These are phyloP conservation scores for Fusarium decemcellulare DNA, from an alignment of 2,329 filamentous ascomycete species.

Conservation along the genomic window DNA sequence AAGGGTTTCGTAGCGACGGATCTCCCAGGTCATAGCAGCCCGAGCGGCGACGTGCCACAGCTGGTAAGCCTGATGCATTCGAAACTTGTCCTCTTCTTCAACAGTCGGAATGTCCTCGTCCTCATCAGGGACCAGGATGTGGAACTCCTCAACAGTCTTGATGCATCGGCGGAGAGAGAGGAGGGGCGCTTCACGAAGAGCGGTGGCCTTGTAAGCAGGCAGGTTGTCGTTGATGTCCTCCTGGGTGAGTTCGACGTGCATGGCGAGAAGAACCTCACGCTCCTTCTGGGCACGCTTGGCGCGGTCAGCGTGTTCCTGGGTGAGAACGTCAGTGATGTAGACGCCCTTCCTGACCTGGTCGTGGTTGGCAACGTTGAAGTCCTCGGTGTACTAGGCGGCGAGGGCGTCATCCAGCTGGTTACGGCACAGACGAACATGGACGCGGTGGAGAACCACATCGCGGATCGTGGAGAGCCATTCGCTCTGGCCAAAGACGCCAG, in stretches of 20 bases:
- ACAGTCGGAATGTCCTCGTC: constrained; percentile 12
- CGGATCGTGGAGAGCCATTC: constrained; percentile 26
- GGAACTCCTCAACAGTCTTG: constrained; percentile 25
- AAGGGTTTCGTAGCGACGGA: neutral
- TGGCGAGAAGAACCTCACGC: constrained; percentile 16
- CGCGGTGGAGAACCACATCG: constrained; percentile 20
- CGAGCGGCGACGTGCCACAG: constrained; percentile 36
- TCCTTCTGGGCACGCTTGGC: constrained; percentile 26
- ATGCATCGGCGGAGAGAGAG: constrained; percentile 25
- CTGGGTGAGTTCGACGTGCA: constrained; percentile 27
- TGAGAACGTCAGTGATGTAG: constrained; percentile 31
- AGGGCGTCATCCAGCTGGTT: constrained; percentile 32
- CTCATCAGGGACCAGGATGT: constrained; percentile 12
- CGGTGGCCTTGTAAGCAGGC: constrained; percentile 14
- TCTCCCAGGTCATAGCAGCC: constrained; percentile 35
- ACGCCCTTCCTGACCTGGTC: neutral
- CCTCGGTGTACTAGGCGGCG: constrained; percentile 39
- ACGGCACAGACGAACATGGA: constrained; percentile 33
- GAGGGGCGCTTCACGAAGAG: constrained; percentile 14
- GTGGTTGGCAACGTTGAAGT: constrained; percentile 19
- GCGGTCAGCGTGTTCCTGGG: constrained; percentile 29
- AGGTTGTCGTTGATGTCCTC: neutral
- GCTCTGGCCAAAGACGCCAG: constrained; percentile 18
- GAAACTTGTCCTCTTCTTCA: constrained; percentile 6
- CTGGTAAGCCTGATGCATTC: constrained; percentile 25